Percentiles rank a stretch among this genome's conserved stretches.
Conservation (phyloP, 305 asterid species). For the Fraxinus angustifolia region DNA sequence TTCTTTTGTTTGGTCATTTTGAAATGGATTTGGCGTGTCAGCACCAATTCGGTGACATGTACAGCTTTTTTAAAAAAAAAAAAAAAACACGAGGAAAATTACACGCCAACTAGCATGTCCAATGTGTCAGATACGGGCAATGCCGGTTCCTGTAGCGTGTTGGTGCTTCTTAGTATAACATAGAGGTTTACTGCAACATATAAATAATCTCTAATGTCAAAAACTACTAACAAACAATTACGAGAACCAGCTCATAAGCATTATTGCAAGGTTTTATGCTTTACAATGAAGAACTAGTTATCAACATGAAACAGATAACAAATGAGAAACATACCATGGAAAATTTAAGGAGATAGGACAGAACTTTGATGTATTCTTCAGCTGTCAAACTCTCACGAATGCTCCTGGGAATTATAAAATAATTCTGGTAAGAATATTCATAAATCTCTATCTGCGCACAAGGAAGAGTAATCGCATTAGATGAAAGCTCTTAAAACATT, state of each 20-base stretch:
- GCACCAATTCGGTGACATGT: background rate
- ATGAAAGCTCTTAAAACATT: constrained; percentile 11
- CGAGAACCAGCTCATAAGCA: constrained; percentile 18
- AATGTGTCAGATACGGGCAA: background rate
- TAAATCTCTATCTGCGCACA: background rate
- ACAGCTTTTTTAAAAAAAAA: background rate
- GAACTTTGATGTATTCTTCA: constrained; percentile 52
- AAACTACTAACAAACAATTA: background rate
- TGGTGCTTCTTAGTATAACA: background rate
- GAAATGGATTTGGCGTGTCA: background rate
- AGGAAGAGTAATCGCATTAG: constrained; percentile 14
- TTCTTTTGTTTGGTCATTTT: background rate
- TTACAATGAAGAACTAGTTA: constrained; percentile 3
- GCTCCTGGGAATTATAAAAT: constrained; percentile 44
- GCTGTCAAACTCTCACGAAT: constrained; percentile 42
- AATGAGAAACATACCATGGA: constrained; percentile 42
- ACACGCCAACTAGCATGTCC: background rate
- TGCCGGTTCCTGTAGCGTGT: background rate
- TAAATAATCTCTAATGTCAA: constrained; percentile 4
- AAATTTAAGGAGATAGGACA: constrained; percentile 54
- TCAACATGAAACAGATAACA: constrained; percentile 12
- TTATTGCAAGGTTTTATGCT: background rate
- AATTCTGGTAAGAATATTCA: constrained; percentile 17
- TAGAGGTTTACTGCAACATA: background rate
- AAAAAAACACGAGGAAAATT: background rate